Base-by-base conservation (phyloP, 2,329 filamentous ascomycete species). In the Botrytis aclada region DNA sequence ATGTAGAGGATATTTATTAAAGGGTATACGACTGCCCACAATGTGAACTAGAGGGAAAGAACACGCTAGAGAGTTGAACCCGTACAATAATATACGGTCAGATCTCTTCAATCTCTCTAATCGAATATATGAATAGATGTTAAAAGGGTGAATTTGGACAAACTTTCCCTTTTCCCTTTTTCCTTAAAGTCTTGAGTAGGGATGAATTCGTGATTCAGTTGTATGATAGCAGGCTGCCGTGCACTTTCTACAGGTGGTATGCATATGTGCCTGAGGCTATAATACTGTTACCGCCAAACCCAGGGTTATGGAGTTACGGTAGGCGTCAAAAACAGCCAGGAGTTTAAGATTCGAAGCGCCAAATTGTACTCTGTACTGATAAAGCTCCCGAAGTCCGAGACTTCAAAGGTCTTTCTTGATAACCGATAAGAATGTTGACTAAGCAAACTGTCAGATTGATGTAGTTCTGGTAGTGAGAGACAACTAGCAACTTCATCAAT, bases 21-120 rank as follows among this genome's bases (percentile, higher is more conserved):
- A 66, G 64, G 64, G 10, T 47, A 65, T 29, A 34, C n/a, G n/a
- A n/a, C n/a, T 25, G n/a, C 51, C 64, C 64, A 67, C 64, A 39
- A 67, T 39, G 34, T 54, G 37, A 34, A 54, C 43, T 65, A 51
- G 63, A 65, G 32, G 63, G 45, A 47, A n/a, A 51, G 22, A 25
- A 51, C n/a, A 29, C 43, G 9, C 32, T 37, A 54, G 34, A 66
- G 29, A 39, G 25, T 39, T 14, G 3, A n/a, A 54, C 18, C 32
- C 34, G 34, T 54, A n/a, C 64, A 66, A 39, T 32, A 25, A 54
- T 39, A n/a, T 18, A 43, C 63, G 29, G 60, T 12, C 16, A 43
- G 37, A 5, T n/a, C 8, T 7, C n/a, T 20, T 29, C 3, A 63
- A 20, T 43, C 37, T n/a, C 16, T 41, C 37, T n/a, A 29, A n/a